A percentile compares a stretch with the other conserved stretches of the same genome.
These are phyloP conservation scores for Corynascus novoguineensis DNA, from an alignment of 495 filamentous ascomycete species.

Conservation along the genomic window DNA sequence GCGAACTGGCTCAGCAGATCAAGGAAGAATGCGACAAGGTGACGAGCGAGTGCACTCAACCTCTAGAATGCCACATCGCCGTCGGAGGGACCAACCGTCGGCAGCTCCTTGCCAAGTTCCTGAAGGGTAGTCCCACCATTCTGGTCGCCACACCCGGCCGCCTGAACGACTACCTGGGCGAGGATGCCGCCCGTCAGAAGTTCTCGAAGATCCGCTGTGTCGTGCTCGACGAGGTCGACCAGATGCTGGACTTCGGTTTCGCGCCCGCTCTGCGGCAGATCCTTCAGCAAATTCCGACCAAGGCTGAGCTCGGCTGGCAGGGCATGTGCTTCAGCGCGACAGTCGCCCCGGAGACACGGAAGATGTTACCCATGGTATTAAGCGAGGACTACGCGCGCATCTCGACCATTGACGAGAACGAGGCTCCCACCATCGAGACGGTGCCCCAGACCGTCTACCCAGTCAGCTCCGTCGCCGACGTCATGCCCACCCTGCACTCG, in stretches of 20 bases:
- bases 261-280: conserved; percentile 83
- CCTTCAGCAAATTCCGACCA: conserved; percentile 60
- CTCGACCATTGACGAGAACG: conserved; percentile 88
- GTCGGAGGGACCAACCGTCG: conserved; percentile 95
- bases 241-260: conserved; percentile 95
- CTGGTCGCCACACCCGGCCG: conserved; percentile 89
- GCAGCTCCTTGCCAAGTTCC: conserved; percentile 65
- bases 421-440: conserved; percentile 74
- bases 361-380: conserved; percentile 91
- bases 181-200: conserved; percentile 72
- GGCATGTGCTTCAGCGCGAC: conserved; percentile 95
- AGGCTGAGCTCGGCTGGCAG: conserved; percentile 52
- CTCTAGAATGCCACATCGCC: conserved; percentile 88
- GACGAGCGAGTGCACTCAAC: conserved; percentile 54
- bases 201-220: conserved; percentile 61
- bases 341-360: conserved; percentile 81
- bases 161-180: conserved; percentile 78
- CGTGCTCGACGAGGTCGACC: conserved; percentile 89
- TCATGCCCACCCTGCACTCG: conserved; percentile 75
- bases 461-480: conserved; percentile 78
- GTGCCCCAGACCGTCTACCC: conserved; percentile 69
- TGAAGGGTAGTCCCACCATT: conserved; percentile 66
- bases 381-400: conserved; percentile 86
- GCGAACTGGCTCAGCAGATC: conserved; percentile 88
- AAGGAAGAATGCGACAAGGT: conserved; percentile 70